Evolutionary conservation across 306 rosid genomes (phyloP), one percentile per base, ranked within the genome.

Genomic region (Sicyos edulis): DNA sequence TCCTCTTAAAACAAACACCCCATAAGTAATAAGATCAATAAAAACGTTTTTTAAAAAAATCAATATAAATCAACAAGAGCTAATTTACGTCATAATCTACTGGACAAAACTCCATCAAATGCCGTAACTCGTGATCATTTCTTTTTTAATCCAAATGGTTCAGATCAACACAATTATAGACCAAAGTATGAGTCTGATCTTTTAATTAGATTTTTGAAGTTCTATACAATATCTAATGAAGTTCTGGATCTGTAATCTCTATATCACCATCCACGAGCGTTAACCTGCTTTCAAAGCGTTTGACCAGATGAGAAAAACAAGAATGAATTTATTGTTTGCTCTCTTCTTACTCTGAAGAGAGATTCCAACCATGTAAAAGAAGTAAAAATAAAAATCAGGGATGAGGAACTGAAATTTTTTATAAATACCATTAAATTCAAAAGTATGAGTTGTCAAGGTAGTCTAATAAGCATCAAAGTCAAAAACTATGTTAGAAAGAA

Each of bases 261-360:
- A 9, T 17, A n/a, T 65, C 54, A 37, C 34, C 71, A 65, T 42
- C 53, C 54, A 11, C 4, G 10, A 64, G 16, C 10, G 29, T 16
- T 17, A 64, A 42, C 71, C 53, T 11, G 34, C 54, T 10, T 44
- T 65, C 54, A 12, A 65, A 65, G 54, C 15, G 11, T 44, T 65
- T 17, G 5, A 65, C 17, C 20, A 44, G 32, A 65, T 65, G 44
- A 65, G 50, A 65, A 42, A 9, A 42, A 21, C 14, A 37, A 42
- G 34, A 19, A 64, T n/a, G 16, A 19, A 65, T 17, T 11, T 44
- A 19, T 17, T 64, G 11, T 64, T 6, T 40, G 4, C n/a, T 64
- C 24, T 64, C 51, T 63, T 63, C 24, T 10, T 40, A 63, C 70
- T 64, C 52, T 40, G 20, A 40, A 40, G 49, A 64, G 52, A 34